A percentile compares a stretch with the other conserved stretches of the same genome.
Evolutionary conservation across 108 stramenopile genomes (phyloP).

Genomic region (Fistulifera solaris): DNA sequence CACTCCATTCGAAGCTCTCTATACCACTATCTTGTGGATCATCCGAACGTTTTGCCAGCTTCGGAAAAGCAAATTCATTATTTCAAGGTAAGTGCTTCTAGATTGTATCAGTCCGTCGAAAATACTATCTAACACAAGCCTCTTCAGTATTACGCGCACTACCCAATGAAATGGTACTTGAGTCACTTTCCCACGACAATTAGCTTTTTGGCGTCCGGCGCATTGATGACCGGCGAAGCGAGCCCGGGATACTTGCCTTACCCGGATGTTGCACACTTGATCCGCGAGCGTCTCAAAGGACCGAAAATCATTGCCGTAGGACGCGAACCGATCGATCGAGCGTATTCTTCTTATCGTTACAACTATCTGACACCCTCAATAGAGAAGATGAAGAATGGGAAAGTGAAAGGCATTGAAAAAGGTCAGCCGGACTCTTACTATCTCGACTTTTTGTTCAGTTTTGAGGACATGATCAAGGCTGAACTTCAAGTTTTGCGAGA

Average conservation of each 20-base stretch:
- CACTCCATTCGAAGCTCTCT: conserved; percentile 20
- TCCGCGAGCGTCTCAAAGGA: conserved; percentile 8
- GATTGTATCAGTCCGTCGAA: background rate
- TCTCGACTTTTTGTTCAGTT: conserved; percentile 42
- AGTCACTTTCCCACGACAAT: conserved; percentile 59
- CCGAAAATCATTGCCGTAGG: conserved; percentile 58
- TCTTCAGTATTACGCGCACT: conserved; percentile 23
- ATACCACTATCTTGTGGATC: conserved; percentile 71
- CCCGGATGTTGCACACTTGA: conserved; percentile 21
- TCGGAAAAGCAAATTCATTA: conserved; percentile 77
- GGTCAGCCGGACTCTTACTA: conserved; percentile 41
- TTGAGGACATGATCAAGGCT: conserved; percentile 68
- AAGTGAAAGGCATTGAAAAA: conserved; percentile 23
- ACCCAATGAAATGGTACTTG: conserved; percentile 62
- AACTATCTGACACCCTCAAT: conserved; percentile 65
- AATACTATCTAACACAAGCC: background rate
- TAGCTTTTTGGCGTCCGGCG: conserved; percentile 54
- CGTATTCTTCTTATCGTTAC: conserved; percentile 68
- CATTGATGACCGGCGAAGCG: conserved; percentile 81
- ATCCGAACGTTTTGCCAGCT: conserved; percentile 71
- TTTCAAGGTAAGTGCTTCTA: conserved; percentile 35
- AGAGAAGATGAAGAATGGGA: conserved; percentile 24
- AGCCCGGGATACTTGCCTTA: conserved; percentile 77
- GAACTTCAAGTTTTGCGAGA: conserved; percentile 48
- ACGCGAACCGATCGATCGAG: conserved; percentile 64